phyloP scores from a whole-genome alignment of 176 grass and related monocot genomes.

The Alloteropsis semialata region DNA sequence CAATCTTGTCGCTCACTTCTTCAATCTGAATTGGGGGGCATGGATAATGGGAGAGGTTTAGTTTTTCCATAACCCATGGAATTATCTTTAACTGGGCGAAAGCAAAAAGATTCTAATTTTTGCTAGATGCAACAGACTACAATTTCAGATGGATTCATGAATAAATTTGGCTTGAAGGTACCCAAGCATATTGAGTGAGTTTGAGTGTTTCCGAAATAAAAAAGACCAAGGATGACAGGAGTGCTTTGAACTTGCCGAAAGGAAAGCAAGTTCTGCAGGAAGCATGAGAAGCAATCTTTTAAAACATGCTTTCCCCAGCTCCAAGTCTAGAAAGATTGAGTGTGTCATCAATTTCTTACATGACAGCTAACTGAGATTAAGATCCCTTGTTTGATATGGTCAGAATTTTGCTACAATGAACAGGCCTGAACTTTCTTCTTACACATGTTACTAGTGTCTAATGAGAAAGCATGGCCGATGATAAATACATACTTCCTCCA shows the following conservation, averaged over 20 bases:
- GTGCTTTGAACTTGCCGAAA: not conserved
- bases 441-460: not conserved
- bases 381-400: not conserved
- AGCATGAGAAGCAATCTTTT: not conserved
- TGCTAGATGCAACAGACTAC: not conserved
- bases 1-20: conserved; percentile 33
- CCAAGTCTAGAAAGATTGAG: not conserved
- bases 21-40: conserved; percentile 37
- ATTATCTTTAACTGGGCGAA: not conserved
- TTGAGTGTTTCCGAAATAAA: not conserved
- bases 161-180: conserved; percentile 3
- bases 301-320: not conserved
- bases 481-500: not conserved
- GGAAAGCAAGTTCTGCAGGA: not conserved
- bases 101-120: not conserved
- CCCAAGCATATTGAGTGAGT: not conserved
- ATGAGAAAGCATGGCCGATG: not conserved
- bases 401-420: not conserved
- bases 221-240: not conserved
- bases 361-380: conserved; percentile 14
- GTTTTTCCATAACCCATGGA: not conserved
- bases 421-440: not conserved
- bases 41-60: not conserved
- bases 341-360: not conserved
- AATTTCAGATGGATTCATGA: not conserved